Evolutionary conservation across 352 stramenopile species (phyloP), one percentile per base, ranked within the genome.

Genomic region (Phytophthora crassamura): DNA sequence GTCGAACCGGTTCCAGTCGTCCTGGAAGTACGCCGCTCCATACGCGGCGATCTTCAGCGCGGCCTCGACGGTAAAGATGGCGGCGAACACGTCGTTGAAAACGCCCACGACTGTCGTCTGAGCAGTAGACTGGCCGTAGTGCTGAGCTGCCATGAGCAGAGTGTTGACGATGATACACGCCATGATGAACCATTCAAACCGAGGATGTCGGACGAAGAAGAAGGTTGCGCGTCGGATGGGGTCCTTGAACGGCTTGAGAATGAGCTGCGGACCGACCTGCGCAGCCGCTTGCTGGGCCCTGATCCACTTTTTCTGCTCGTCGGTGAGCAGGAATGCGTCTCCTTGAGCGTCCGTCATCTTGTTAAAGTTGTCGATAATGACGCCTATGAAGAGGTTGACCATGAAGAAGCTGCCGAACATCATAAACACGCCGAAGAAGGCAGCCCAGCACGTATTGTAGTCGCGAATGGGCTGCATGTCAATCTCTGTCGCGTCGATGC

Each of bases 311-410:
- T 92, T 86, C 61, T 97, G 90, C 42, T 97, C 84, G 11, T 86
- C 73, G 2, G 93, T 97, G 48, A 98, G 72, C 57, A 93, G 63
- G 42, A 82, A 82, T 22, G 91, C 71, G 2, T 75, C 84, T 7
- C 80, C 85, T 1, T 95, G 51, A 20, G 77, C 69, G 0, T 67
- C 76, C 39, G 92, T 97, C 89, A 96, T 95, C 30, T 79, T 77
- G 46, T 97, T 97, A 60, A 97, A 98, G 56, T 97, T 97, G 53
- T 98, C 91, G 49, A 97, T 96, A 59, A 98, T 97, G 9, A 98
- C 89, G 8, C 93, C 93, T 0, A 98, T 84, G 63, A 98, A 98
- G 2, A 98, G 73, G 34, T 98, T 97, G 47, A 98, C 88, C 1
- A 97, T 83, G 50, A 98, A 98, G 47, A 97, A 98, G 49, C 89